Evolutionary conservation across 2,329 filamentous ascomycete genomes (phyloP).

Genomic region (Alternaria triticimaculans): DNA sequence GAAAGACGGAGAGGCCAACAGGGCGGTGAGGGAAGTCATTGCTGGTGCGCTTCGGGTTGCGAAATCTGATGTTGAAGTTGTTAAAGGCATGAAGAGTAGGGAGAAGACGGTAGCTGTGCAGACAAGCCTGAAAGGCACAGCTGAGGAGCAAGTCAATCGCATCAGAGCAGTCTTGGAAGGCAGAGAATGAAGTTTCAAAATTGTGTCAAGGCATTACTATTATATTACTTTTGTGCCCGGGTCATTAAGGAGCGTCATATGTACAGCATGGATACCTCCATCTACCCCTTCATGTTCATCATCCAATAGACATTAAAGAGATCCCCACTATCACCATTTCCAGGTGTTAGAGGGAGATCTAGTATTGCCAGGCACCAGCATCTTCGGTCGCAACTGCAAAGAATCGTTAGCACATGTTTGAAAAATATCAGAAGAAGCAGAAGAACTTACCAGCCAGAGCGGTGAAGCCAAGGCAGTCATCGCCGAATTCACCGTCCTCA

Average conservation of each 20-base stretch:
- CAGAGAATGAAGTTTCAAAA: not conserved
- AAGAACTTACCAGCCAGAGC: slow-evolving; percentile 40
- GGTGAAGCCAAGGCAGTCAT: slow-evolving; percentile 46
- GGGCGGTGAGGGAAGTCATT: slow-evolving; percentile 68
- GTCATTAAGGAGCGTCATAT: slow-evolving; percentile 17
- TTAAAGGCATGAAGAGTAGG: slow-evolving; percentile 67
- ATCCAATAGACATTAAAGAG: slow-evolving; percentile 1
- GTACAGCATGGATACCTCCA: slow-evolving; percentile 11
- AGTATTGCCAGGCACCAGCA: slow-evolving; percentile 48
- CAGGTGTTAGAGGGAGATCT: slow-evolving; percentile 9
- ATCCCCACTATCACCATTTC: not conserved
- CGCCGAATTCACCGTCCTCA: slow-evolving; percentile 21
- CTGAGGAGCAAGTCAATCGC: slow-evolving; percentile 34
- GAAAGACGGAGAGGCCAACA: slow-evolving; percentile 72
- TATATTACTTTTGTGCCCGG: slow-evolving; percentile 29
- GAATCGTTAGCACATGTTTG: not conserved
- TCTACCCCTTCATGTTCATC: not conserved
- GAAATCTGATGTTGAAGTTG: slow-evolving; percentile 68
- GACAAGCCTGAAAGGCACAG: slow-evolving; percentile 13
- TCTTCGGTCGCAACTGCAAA: slow-evolving; percentile 26
- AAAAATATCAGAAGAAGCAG: not conserved
- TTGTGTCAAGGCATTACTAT: slow-evolving; percentile 7
- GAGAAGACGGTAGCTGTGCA: slow-evolving; percentile 61
- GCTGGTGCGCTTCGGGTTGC: slow-evolving; percentile 67
- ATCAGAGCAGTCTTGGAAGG: slow-evolving; percentile 20